A percentile compares a stretch with the other conserved stretches of the same genome.
These are phyloP conservation scores for Metarhizium sp. DNA, from an alignment of 2,329 filamentous ascomycete genomes.

Conservation along the genomic window DNA sequence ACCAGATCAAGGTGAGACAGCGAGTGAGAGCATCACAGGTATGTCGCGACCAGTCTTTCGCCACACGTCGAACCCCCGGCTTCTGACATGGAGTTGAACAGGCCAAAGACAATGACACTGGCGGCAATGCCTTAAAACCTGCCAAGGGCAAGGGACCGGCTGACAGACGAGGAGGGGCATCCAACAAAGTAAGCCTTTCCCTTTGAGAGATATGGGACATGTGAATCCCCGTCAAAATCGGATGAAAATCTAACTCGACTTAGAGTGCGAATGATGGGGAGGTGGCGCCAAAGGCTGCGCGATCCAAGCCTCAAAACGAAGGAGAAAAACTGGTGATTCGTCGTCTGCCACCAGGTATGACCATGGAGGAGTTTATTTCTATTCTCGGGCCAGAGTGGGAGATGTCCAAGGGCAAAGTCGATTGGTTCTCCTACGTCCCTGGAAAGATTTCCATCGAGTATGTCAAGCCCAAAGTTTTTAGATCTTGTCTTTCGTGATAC, in stretches of 20 bases:
- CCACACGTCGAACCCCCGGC: not conserved
- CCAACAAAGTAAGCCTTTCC: constrained; percentile 19
- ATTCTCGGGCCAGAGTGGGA: constrained; percentile 76
- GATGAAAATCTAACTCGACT: not conserved
- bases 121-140: constrained; percentile 12
- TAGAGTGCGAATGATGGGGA: constrained; percentile 18
- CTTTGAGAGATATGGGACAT: not conserved
- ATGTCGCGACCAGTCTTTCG: not conserved
- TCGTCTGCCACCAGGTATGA: constrained; percentile 77
- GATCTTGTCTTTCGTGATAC: constrained; percentile 3
- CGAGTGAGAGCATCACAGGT: constrained; percentile 2
- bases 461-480: constrained; percentile 18
- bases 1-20: constrained; percentile 15
- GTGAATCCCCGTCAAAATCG: not conserved
- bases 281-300: constrained; percentile 17
- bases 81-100: constrained; percentile 3
- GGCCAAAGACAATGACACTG: constrained; percentile 16
- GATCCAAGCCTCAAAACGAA: constrained; percentile 23
- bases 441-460: constrained; percentile 80
- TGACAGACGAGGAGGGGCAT: constrained; percentile 17
- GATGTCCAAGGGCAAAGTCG: constrained; percentile 67
- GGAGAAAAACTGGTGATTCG: constrained; percentile 80
- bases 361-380: constrained; percentile 63
- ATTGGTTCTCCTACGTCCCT: constrained; percentile 62
- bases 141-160: constrained; percentile 14